Percentiles rank a stretch among this genome's conserved stretches.
Conservation (phyloP, 495 filamentous ascomycete genomes). For the Trichoderma reesei region DNA sequence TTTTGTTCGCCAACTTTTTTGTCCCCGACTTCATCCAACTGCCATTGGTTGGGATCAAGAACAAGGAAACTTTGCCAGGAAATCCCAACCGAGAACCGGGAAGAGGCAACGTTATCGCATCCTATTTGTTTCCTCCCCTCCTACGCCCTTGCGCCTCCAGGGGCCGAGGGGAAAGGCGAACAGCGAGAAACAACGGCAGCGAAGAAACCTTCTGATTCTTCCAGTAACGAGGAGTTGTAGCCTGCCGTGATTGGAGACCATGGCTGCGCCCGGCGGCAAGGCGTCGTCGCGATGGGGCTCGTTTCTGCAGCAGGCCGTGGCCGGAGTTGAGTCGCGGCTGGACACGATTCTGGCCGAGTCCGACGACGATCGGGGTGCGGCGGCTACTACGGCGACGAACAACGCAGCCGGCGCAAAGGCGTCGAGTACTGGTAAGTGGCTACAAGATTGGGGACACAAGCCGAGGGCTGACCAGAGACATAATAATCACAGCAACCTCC, state of each 20-base stretch:
- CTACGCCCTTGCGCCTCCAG: slow-evolving; percentile 1
- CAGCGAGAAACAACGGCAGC: too few relatives aligned
- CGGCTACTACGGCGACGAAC: neutral
- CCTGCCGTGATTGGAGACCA: slow-evolving; percentile 15
- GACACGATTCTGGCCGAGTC: slow-evolving; percentile 85
- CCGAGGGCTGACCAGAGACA: slow-evolving; percentile 15
- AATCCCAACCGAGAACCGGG: too few relatives aligned
- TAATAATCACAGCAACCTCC: slow-evolving; percentile 25
- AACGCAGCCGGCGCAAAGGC: slow-evolving; percentile 19
- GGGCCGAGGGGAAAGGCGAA: neutral
- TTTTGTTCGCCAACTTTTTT: too few relatives aligned
- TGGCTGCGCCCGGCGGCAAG: slow-evolving; percentile 24
- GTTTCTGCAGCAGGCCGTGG: slow-evolving; percentile 84
- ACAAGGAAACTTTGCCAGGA: too few relatives aligned
- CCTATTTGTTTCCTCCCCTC: neutral
- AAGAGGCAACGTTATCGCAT: too few relatives aligned
- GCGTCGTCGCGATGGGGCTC: slow-evolving; percentile 60
- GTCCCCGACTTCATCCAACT: too few relatives aligned
- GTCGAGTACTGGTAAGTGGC: slow-evolving; percentile 15
- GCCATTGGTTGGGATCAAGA: too few relatives aligned
- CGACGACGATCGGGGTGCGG: slow-evolving; percentile 32
- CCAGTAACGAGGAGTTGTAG: too few relatives aligned
- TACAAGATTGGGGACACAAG: neutral
- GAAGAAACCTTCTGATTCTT: too few relatives aligned
- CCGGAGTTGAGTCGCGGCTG: slow-evolving; percentile 84